Conservation (phyloP, 2,329 filamentous ascomycete species). For the Aspergillus terreus region DNA sequence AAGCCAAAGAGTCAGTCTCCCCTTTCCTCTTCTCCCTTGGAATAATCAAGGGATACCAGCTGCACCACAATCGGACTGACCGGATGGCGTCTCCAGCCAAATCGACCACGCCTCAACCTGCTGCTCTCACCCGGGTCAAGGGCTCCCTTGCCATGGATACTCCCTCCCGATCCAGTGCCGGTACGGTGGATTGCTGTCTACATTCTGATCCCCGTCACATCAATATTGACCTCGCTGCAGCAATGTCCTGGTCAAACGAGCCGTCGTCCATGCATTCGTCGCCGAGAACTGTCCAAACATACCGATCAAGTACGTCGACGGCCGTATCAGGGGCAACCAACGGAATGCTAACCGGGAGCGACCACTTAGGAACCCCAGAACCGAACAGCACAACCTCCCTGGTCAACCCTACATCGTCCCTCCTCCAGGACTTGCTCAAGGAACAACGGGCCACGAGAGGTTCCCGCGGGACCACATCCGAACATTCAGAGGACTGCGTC, state of each 20-base stretch:
- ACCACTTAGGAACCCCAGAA: conserved; percentile 27
- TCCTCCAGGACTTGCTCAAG: conserved; percentile 39
- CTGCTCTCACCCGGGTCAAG: conserved; percentile 30
- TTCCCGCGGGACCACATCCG: conserved; percentile 22
- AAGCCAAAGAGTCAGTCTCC: conserved; percentile 21
- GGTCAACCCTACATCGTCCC: conserved; percentile 37
- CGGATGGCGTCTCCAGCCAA: conserved; percentile 13
- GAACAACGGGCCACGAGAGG: conserved; percentile 39
- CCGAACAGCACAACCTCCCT: conserved; percentile 22
- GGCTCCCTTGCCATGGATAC: conserved; percentile 29
- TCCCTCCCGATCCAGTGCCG: conserved; percentile 20
- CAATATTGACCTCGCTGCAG: conserved; percentile 13
- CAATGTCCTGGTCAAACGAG: conserved; percentile 29
- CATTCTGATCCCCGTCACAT: background rate
- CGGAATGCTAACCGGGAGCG: conserved; percentile 8
- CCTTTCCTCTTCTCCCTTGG: conserved; percentile 3
- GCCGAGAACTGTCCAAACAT: background rate
- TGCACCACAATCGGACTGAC: conserved; percentile 13
- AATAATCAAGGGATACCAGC: conserved; percentile 7
- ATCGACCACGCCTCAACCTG: conserved; percentile 22
- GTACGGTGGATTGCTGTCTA: conserved; percentile 7
- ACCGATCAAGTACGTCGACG: conserved; percentile 4
- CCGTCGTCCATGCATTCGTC: conserved; percentile 21
- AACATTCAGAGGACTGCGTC: conserved; percentile 20
- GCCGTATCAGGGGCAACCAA: background rate